Conservation (phyloP, 495 filamentous ascomycete genomes). For the Immersiella caudata region DNA sequence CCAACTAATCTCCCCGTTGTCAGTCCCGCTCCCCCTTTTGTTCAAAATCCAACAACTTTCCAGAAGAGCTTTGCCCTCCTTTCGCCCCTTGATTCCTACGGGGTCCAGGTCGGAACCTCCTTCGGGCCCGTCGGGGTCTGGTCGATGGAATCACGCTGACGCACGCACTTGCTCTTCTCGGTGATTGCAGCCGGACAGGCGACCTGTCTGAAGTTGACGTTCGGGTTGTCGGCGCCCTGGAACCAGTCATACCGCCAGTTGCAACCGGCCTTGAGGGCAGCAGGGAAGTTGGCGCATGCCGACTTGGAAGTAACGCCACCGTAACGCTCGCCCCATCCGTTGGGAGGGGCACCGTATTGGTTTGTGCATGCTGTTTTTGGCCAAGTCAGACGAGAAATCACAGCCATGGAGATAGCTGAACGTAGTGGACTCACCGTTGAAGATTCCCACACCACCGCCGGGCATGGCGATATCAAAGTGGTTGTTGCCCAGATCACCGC, state of each 20-base stretch:
- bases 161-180: slow-evolving; percentile 50
- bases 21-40: neutral
- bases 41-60: neutral
- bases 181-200: slow-evolving; percentile 63
- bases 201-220: slow-evolving; percentile 57
- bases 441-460: slow-evolving; percentile 66
- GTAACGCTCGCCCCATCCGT: slow-evolving; percentile 65
- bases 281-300: slow-evolving; percentile 60
- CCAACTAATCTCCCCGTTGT: neutral
- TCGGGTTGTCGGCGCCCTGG: slow-evolving; percentile 62
- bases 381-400: neutral
- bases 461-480: slow-evolving; percentile 70
- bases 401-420: neutral
- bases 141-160: slow-evolving; percentile 37
- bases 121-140: slow-evolving; percentile 38
- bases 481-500: slow-evolving; percentile 58
- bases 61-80: neutral
- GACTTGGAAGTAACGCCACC: slow-evolving; percentile 58
- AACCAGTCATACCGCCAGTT: slow-evolving; percentile 74
- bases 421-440: slow-evolving; percentile 52
- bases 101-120: slow-evolving; percentile 29
- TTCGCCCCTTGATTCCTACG: neutral
- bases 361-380: slow-evolving; percentile 56
- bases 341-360: slow-evolving; percentile 60
- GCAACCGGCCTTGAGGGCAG: slow-evolving; percentile 62